Evolutionary conservation across 768 basidiomycete species (phyloP).

Genomic region (Mycena sanguinolenta): DNA sequence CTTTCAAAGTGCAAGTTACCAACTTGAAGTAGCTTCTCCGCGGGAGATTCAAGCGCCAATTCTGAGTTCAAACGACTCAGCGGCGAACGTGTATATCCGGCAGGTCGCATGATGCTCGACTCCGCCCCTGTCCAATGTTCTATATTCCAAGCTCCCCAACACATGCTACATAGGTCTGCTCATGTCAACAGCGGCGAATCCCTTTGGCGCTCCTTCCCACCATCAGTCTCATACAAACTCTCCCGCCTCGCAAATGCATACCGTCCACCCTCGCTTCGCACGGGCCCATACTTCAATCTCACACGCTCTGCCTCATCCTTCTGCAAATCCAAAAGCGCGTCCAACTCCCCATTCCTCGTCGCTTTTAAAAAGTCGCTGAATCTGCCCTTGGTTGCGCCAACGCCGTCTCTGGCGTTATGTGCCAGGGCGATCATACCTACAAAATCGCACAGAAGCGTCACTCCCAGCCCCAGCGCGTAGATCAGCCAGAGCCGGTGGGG

Average conservation of each 20-base stretch:
- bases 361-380: conserved; percentile 19
- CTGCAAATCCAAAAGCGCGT: neutral
- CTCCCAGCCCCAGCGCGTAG: conserved; percentile 19
- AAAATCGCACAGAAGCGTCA: conserved; percentile 13
- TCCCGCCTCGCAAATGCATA: neutral
- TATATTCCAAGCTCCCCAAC: too few relatives aligned
- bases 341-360: conserved; percentile 19
- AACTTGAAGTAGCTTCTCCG: too few relatives aligned
- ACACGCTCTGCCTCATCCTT: neutral
- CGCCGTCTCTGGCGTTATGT: neutral
- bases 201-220: too few relatives aligned
- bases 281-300: neutral
- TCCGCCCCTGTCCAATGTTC: too few relatives aligned
- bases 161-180: too few relatives aligned
- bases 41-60: too few relatives aligned
- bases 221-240: neutral
- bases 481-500: conserved; percentile 13
- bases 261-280: neutral
- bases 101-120: too few relatives aligned
- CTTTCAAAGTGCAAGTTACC: too few relatives aligned
- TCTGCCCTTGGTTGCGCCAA: neutral
- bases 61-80: too few relatives aligned
- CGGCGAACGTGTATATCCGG: too few relatives aligned
- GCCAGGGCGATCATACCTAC: conserved; percentile 15
- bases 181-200: too few relatives aligned